phyloP scores from a whole-genome alignment of 2,329 filamentous ascomycete genomes.

The Venturia nashicola region DNA sequence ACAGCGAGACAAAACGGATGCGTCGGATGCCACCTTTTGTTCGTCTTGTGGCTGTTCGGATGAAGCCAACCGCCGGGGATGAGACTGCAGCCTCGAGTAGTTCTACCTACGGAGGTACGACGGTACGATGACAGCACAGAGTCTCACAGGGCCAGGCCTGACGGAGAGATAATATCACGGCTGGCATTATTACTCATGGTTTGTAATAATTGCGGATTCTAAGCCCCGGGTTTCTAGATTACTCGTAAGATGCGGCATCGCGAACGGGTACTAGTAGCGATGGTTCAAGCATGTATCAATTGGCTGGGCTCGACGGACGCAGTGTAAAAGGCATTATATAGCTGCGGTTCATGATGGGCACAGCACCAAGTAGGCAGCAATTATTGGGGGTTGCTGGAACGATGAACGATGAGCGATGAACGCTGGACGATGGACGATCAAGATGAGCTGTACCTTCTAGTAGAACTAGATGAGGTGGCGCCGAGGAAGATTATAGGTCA shows the following conservation, averaged over 20 bases:
- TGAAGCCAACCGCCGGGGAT: background rate
- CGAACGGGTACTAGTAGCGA: background rate
- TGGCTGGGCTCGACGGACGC: background rate
- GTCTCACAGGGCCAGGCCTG: background rate
- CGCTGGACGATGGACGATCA: background rate
- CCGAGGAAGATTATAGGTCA: background rate
- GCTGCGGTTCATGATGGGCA: background rate
- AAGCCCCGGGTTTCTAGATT: background rate
- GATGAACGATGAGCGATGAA: too few species aligned
- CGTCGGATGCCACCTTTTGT: background rate
- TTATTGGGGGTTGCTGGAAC: background rate
- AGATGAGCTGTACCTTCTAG: background rate
- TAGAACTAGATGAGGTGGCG: background rate
- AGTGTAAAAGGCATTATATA: background rate
- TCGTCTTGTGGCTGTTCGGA: background rate
- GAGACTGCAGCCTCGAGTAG: background rate
- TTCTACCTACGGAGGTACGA: too few species aligned
- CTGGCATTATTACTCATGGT: conserved; percentile 65
- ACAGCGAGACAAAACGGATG: background rate
- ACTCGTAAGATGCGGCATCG: background rate
- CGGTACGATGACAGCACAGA: background rate
- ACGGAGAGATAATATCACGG: conserved; percentile 46
- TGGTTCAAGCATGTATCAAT: background rate
- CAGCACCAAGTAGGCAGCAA: background rate
- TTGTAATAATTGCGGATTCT: conserved; percentile 26